Evolutionary conservation across 164 flowering plant species (phyloP), one percentile per base, ranked within the genome.

Genomic region (Piper longum): DNA sequence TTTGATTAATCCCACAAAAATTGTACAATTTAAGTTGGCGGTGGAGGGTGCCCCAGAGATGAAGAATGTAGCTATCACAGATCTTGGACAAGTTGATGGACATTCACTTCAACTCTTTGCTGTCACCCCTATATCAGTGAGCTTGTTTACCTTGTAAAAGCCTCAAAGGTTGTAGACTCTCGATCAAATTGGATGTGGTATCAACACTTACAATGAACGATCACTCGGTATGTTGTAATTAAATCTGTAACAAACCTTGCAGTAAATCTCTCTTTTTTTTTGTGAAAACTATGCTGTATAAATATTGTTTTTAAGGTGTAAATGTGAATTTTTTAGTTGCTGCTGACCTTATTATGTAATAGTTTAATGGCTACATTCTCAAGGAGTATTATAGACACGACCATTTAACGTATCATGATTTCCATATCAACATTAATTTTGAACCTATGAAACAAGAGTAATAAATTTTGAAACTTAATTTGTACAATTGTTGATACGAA

Each of bases 21-120:
- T n/a, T n/a, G n/a, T n/a, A 8, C 86, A 97, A 16, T 88, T 95
- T 80, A 84, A 78, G 76, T 91, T 91, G 67, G 82, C 87, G 78
- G 92, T 91, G 62, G 87, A 82, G 55, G 66, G 60, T 71, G 59
- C 59, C 58, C 70, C 81, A 17, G 84, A 79, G 57, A 84, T 78
- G 69, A 70, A 66, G 59, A 68, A 70, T 16, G 77, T 80, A 56
- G 66, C 97, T 45, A 68, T 95, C 9, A 85, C 84, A n/a, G 97
- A 97, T 63, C 68, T 95, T 7, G 99, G 86, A 16, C 89, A 87
- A 45, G 79, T 84, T 66, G 97, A 95, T 78, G 97, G 97, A 60
- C 86, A 75, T 70, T 79, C 84, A 19, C 86, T 83, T 74, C 95
- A 78, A 61, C 83, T 93, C 14, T 93, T 88, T 77, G 93, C 93